phyloP scores from a whole-genome alignment of 139 green algal genomes.

The Trebouxia sp. region DNA sequence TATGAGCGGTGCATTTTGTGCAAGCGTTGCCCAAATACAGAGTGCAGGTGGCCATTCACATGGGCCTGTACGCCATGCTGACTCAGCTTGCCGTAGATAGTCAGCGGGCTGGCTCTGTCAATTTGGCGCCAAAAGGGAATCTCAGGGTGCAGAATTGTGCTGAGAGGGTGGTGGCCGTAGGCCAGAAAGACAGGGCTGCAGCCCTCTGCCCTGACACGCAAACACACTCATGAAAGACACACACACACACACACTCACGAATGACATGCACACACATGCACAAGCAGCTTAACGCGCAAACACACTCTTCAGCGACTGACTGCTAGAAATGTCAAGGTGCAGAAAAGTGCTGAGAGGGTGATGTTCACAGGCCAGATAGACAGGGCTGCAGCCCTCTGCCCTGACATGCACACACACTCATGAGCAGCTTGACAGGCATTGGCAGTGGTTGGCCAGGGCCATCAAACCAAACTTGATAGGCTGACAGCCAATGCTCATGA shows the following conservation, averaged over 20 bases:
- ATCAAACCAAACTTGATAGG: no score
- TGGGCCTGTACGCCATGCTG: constrained; percentile 44
- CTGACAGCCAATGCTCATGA: no score
- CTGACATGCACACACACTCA: neutral
- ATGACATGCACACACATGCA: neutral
- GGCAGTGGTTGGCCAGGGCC: no score
- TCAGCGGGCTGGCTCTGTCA: neutral
- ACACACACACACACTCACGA: neutral
- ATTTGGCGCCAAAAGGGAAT: constrained; percentile 12
- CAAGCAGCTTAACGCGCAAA: no score
- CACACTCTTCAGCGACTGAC: no score
- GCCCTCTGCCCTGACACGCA: constrained; percentile 12
- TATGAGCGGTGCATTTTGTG: constrained; percentile 50
- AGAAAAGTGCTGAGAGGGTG: constrained; percentile 59
- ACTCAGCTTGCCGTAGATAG: constrained; percentile 35
- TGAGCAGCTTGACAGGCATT: no score
- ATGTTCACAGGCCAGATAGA: constrained; percentile 54
- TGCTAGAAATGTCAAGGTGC: constrained; percentile 5
- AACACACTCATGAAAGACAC: neutral
- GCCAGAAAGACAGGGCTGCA: constrained; percentile 28
- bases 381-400: constrained; percentile 15
- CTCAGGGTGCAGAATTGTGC: constrained; percentile 34
- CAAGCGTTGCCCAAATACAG: constrained; percentile 61
- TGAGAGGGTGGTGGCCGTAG: constrained; percentile 71
- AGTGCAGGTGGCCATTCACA: constrained; percentile 71